Conservation (phyloP, 495 filamentous ascomycete genomes). For the Podospora anserina region DNA sequence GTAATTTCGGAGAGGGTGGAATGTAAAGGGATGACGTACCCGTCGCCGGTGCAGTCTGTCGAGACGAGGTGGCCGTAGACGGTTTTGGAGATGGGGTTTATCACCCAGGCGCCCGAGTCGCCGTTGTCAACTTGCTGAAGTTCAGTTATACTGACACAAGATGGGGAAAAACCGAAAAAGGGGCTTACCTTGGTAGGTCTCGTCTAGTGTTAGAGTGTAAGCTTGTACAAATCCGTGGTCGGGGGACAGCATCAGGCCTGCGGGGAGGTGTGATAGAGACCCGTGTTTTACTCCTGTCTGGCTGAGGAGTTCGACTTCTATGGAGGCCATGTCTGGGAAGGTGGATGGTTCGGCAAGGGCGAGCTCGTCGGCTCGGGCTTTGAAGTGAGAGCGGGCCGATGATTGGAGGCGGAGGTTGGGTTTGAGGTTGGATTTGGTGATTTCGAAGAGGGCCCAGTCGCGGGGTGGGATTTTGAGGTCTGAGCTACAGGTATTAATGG, state of each 20-base stretch:
- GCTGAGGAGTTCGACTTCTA: slow-evolving; percentile 14
- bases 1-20: slow-evolving; percentile 26
- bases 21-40: slow-evolving; percentile 29
- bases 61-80: slow-evolving; percentile 30
- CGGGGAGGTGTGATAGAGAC: slow-evolving; percentile 16
- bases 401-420: slow-evolving; percentile 15
- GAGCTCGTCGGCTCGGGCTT: background rate
- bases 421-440: slow-evolving; percentile 13
- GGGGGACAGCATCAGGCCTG: slow-evolving; percentile 15
- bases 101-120: slow-evolving; percentile 34
- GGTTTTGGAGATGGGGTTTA: slow-evolving; percentile 21
- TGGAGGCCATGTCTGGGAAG: slow-evolving; percentile 12
- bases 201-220: slow-evolving; percentile 16
- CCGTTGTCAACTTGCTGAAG: slow-evolving; percentile 19
- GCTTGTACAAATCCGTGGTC: slow-evolving; percentile 15
- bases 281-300: slow-evolving; percentile 8
- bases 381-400: too few species aligned
- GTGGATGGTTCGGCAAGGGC: slow-evolving; percentile 7
- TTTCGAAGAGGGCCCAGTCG: slow-evolving; percentile 22
- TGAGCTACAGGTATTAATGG: background rate
- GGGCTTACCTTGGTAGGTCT: slow-evolving; percentile 4
- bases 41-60: slow-evolving; percentile 27
- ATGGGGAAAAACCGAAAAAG: background rate
- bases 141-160: background rate
- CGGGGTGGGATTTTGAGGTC: background rate